phyloP scores from a whole-genome alignment of 345 rosid species.

The Firmiana major region DNA sequence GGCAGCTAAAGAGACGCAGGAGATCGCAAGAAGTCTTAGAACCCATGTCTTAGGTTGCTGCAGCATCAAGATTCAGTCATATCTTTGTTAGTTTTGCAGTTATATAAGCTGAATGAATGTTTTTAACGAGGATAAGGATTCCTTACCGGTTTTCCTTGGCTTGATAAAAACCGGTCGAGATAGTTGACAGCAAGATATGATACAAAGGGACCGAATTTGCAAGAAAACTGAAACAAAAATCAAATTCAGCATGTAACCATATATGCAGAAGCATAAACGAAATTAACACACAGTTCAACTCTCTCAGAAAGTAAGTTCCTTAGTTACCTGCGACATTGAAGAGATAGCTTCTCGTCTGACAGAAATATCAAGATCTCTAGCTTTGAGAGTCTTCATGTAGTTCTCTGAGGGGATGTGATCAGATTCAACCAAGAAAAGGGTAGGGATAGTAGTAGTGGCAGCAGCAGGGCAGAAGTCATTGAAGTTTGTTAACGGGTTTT shows the following conservation, averaged over 20 bases:
- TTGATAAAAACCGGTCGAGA: conserved; percentile 73
- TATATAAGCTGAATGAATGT: not conserved
- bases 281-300: not conserved
- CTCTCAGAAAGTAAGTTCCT: not conserved
- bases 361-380: conserved; percentile 33
- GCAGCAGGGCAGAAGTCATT: conserved; percentile 17
- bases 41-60: conserved; percentile 63
- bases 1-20: conserved; percentile 68
- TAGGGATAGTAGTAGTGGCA: conserved; percentile 15
- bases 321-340: conserved; percentile 41
- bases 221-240: conserved; percentile 34
- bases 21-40: conserved; percentile 53
- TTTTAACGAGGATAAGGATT: not conserved
- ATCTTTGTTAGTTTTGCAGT: not conserved
- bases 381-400: conserved; percentile 36
- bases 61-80: not conserved
- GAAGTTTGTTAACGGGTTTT: conserved; percentile 51
- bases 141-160: conserved; percentile 55
- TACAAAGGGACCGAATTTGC: conserved; percentile 37
- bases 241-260: not conserved
- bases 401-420: conserved; percentile 60
- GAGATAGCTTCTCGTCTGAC: conserved; percentile 45
- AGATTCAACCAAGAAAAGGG: conserved; percentile 54
- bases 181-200: conserved; percentile 78
- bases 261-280: not conserved